phyloP scores from a whole-genome alignment of 805 yeast species.

The Yarrowia sp. region DNA sequence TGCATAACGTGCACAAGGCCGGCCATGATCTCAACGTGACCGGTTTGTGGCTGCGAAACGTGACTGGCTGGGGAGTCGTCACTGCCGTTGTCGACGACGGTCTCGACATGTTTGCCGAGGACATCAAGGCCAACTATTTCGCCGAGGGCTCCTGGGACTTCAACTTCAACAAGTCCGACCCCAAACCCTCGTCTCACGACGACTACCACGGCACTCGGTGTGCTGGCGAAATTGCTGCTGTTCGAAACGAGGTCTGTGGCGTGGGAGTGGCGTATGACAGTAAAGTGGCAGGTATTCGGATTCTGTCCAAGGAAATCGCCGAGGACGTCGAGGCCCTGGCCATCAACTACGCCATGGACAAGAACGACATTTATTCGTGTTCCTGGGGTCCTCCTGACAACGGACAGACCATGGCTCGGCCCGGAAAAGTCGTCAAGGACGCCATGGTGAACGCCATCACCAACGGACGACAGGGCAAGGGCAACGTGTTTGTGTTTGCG shows the following conservation, averaged over 20 bases:
- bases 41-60: slow-evolving; percentile 81
- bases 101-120: slow-evolving; percentile 78
- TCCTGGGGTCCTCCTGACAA: slow-evolving; percentile 99
- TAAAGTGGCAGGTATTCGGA: slow-evolving; percentile 87
- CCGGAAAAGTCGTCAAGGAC: slow-evolving; percentile 75
- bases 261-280: slow-evolving; percentile 93
- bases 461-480: slow-evolving; percentile 81
- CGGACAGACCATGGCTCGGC: slow-evolving; percentile 85
- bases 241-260: slow-evolving; percentile 85
- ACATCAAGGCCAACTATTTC: slow-evolving; percentile 67
- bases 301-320: slow-evolving; percentile 79
- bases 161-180: slow-evolving; percentile 75
- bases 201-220: slow-evolving; percentile 97
- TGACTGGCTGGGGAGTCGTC: slow-evolving; percentile 81
- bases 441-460: slow-evolving; percentile 85
- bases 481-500: slow-evolving; percentile 92
- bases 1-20: slow-evolving; percentile 72
- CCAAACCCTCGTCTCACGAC: slow-evolving; percentile 78
- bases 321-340: slow-evolving; percentile 92
- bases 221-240: slow-evolving; percentile 96
- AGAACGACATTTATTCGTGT: slow-evolving; percentile 93
- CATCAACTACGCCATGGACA: slow-evolving; percentile 76
- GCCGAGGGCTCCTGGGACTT: slow-evolving; percentile 90
- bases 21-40: slow-evolving; percentile 88
- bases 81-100: slow-evolving; percentile 96